Conservation (phyloP, 2,329 filamentous ascomycete genomes). For the Aschersonia sp. region DNA sequence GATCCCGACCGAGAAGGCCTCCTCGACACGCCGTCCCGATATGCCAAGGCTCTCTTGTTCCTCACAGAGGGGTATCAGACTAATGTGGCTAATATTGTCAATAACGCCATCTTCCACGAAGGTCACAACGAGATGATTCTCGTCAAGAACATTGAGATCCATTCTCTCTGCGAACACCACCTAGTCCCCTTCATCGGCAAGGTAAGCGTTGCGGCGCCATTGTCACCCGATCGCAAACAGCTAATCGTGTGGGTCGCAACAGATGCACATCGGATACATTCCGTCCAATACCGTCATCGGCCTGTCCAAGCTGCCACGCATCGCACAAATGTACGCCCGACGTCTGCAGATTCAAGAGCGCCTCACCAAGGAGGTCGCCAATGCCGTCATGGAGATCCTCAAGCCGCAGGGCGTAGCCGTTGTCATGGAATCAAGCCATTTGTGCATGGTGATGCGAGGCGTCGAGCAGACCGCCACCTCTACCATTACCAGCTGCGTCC, state of each 20-base stretch:
- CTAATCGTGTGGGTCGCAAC: neutral
- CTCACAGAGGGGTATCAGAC: slow-evolving; percentile 96
- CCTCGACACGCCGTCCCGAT: slow-evolving; percentile 62
- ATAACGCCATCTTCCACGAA: slow-evolving; percentile 88
- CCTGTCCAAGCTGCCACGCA: slow-evolving; percentile 86
- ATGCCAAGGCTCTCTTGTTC: slow-evolving; percentile 89
- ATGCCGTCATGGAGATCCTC: slow-evolving; percentile 84
- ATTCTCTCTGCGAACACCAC: slow-evolving; percentile 92
- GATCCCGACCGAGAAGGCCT: slow-evolving; percentile 52
- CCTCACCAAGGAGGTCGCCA: slow-evolving; percentile 87
- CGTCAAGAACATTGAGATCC: slow-evolving; percentile 93
- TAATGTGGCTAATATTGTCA: slow-evolving; percentile 83
- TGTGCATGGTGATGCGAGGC: slow-evolving; percentile 99
- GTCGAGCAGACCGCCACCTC: slow-evolving; percentile 79
- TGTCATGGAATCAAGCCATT: slow-evolving; percentile 90
- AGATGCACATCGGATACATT: slow-evolving; percentile 99
- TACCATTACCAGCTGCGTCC: slow-evolving; percentile 92
- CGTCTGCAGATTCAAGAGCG: slow-evolving; percentile 92
- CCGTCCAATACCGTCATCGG: slow-evolving; percentile 83
- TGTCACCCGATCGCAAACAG: too few relatives aligned
- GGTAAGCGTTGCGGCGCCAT: slow-evolving; percentile 29
- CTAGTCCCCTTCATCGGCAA: slow-evolving; percentile 94
- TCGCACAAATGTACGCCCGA: slow-evolving; percentile 93
- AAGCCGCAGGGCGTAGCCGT: slow-evolving; percentile 92
- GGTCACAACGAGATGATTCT: slow-evolving; percentile 96